Percentiles rank a stretch among this genome's conserved stretches.
Conservation (phyloP, 352 stramenopile species). For the Pythium insidiosum region DNA sequence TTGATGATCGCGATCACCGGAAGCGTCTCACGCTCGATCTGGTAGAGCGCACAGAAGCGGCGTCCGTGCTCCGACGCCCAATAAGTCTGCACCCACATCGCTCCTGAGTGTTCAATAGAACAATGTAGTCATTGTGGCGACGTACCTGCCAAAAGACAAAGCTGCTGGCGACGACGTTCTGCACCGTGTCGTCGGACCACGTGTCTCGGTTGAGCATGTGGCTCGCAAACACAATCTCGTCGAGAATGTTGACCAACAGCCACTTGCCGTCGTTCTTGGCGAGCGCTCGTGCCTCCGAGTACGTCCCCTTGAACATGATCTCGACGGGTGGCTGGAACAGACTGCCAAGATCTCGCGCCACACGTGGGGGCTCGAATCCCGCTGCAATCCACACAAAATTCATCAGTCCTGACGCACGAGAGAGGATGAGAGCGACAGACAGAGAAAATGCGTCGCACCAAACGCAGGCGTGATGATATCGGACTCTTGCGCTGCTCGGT, state of each 20-base stretch:
- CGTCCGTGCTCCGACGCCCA: constrained; percentile 74
- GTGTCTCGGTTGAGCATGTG: constrained; percentile 95
- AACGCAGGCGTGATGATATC: constrained; percentile 35
- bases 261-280: constrained; percentile 88
- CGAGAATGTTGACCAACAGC: constrained; percentile 93
- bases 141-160: constrained; percentile 94
- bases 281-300: constrained; percentile 52
- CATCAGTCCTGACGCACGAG: too few relatives aligned
- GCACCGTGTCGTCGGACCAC: constrained; percentile 92
- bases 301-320: constrained; percentile 77
- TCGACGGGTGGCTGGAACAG: constrained; percentile 70
- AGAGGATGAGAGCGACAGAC: too few relatives aligned
- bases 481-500: constrained; percentile 16
- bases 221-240: constrained; percentile 91
- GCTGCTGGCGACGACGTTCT: constrained; percentile 90
- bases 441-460: constrained; percentile 13
- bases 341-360: constrained; percentile 41
- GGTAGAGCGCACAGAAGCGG: constrained; percentile 79
- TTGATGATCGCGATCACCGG: constrained; percentile 74
- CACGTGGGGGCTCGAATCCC: constrained; percentile 9
- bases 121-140: not conserved
- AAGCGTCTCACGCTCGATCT: constrained; percentile 57
- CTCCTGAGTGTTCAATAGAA: not conserved
- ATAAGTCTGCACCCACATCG: constrained; percentile 40
- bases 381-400: constrained; percentile 1